A percentile compares a stretch with the other conserved stretches of the same genome.
Conservation (phyloP, 2,329 filamentous ascomycete species). For the Aschersonia sp. region DNA sequence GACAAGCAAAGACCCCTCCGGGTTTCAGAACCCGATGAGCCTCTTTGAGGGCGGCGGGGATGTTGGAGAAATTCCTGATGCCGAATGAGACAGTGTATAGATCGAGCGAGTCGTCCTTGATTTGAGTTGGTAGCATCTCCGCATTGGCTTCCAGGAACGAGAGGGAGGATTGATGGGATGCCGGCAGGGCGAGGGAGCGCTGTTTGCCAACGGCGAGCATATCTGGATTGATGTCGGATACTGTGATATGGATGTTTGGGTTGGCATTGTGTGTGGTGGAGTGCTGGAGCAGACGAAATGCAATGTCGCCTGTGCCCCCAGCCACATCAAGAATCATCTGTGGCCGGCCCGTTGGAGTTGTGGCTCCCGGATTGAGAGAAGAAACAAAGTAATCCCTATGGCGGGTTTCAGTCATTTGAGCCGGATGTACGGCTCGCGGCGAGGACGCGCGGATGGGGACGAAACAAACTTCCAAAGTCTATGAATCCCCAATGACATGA, state of each 20-base stretch:
- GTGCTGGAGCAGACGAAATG: constrained; percentile 88
- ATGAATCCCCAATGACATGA: constrained; percentile 97
- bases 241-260: constrained; percentile 67
- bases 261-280: constrained; percentile 67
- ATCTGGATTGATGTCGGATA: constrained; percentile 88
- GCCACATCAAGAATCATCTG: constrained; percentile 87
- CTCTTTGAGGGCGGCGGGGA: constrained; percentile 66
- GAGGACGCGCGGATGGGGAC: background rate
- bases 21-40: constrained; percentile 83
- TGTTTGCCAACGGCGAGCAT: constrained; percentile 86
- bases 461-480: constrained; percentile 68
- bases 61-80: constrained; percentile 93
- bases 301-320: constrained; percentile 93
- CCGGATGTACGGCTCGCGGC: too few species aligned
- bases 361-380: constrained; percentile 68
- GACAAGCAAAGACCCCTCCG: constrained; percentile 87
- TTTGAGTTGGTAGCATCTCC: constrained; percentile 48
- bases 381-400: constrained; percentile 80
- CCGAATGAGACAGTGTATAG: constrained; percentile 96
- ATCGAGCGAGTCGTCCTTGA: constrained; percentile 64
- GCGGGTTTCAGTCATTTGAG: background rate
- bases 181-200: constrained; percentile 47
- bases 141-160: constrained; percentile 85
- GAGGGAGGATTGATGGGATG: constrained; percentile 40
- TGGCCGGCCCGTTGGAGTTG: constrained; percentile 25